Percentiles rank a stretch among this genome's conserved stretches.
These are phyloP conservation scores for Fusarium globosum DNA, from an alignment of 2,329 filamentous ascomycete genomes.

Conservation along the genomic window DNA sequence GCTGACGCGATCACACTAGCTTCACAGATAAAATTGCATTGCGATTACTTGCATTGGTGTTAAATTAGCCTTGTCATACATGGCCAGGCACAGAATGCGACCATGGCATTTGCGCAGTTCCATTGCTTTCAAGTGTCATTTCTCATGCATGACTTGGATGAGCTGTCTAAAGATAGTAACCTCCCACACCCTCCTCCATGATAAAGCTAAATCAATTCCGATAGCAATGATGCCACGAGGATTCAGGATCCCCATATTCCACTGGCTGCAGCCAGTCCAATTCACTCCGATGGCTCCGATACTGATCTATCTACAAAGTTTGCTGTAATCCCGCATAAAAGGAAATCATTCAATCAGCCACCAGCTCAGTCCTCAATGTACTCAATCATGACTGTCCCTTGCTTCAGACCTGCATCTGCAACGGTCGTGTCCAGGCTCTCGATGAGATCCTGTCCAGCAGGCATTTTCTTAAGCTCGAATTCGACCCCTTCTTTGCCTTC, in stretches of 20 bases:
- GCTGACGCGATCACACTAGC: background rate
- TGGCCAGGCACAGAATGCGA: background rate
- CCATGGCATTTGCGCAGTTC: background rate
- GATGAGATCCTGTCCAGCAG: conserved; percentile 82
- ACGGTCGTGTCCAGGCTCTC: conserved; percentile 79
- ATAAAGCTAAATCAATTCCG: conserved; percentile 16
- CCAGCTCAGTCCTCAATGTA: conserved; percentile 70
- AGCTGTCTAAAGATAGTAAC: conserved; percentile 34
- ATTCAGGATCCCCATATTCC: conserved; percentile 24
- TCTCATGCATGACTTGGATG: conserved; percentile 10
- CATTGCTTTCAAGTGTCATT: conserved; percentile 11
- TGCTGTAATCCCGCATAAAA: conserved; percentile 34
- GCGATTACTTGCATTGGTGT: conserved; percentile 4
- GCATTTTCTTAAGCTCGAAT: conserved; percentile 90
- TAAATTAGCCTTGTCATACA: conserved; percentile 3
- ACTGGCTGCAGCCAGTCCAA: conserved; percentile 26
- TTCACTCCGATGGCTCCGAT: conserved; percentile 36
- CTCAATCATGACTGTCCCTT: conserved; percentile 95
- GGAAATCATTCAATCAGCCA: conserved; percentile 6
- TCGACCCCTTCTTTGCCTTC: conserved; percentile 80
- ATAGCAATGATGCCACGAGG: conserved; percentile 14
- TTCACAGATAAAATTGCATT: conserved; percentile 2
- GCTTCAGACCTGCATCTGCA: conserved; percentile 85
- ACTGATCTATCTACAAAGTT: conserved; percentile 37
- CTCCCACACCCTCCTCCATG: conserved; percentile 18